Base-by-base conservation (phyloP, 2,329 filamentous ascomycete genomes). In the Botrytis tulipae region DNA sequence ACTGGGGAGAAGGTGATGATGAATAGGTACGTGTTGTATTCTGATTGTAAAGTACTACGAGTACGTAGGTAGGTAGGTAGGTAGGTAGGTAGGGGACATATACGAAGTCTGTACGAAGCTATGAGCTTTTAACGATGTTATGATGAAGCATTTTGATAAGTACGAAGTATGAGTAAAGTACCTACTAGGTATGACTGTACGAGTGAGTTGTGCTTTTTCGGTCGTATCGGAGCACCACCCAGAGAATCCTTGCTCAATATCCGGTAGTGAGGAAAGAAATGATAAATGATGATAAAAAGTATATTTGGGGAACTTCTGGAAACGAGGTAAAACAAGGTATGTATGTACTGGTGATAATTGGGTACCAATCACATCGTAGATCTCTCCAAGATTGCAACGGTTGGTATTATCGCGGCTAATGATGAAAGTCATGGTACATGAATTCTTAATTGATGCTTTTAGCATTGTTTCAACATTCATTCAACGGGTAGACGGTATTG, bases 301-400 rank as follows among this genome's bases (percentile, higher is more conserved):
- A 62, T 63, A 63, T 46, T 44, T 32, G 61, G 61, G 16, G 61
- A 63, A 32, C 25, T 63, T 63, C 40, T 63, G n/a, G 61, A 63
- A 63, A 63, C 61, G 18, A 44, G 40, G 40, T 29, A 22, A 54
- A 54, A 16, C 48, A 54, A 14, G 48, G 48, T 7, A n/a, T n/a
- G n/a, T n/a, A n/a, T n/a, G n/a, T n/a, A 54, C 48, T n/a, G 32
- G 18, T 65, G n/a, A 32, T 46, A 14, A 40, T n/a, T 65, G 61
- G 61, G 61, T 65, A 65, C 61, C 61, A 65, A 65, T 65, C 61
- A 65, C 22, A 62, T 62, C 6, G n/a, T 29, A 57, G 51, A 59
- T 22, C n/a, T 62, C n/a, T 29, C 18, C 20, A 65, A n/a, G 61
- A 65, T 65, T 65, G n/a, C n/a, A 65, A 65, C 40, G 61, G 40